Evolutionary conservation across 176 grass and related monocot species (phyloP).

Genomic region (Neostapfia colusana): DNA sequence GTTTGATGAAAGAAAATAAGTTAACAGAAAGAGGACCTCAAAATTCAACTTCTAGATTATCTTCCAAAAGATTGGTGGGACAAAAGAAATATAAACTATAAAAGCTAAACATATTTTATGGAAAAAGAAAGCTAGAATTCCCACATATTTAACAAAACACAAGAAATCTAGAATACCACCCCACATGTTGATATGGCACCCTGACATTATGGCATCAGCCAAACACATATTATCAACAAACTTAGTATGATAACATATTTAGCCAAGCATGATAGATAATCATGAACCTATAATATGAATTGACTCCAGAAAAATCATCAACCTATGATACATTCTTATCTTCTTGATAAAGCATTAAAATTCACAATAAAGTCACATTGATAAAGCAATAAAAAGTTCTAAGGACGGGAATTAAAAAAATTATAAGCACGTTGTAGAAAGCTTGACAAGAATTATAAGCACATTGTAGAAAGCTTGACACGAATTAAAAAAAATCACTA

Average conservation of each 20-base stretch:
- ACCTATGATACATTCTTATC: neutral
- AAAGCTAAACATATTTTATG: neutral
- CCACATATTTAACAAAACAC: neutral
- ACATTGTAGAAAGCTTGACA: no score
- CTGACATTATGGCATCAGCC: neutral
- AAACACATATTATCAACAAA: neutral
- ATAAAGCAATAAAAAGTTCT: no score
- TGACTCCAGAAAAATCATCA: neutral
- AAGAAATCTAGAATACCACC: neutral
- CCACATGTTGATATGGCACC: neutral
- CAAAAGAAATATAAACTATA: neutral
- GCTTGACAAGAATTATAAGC: no score
- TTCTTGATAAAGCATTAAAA: neutral
- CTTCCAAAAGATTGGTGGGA: neutral
- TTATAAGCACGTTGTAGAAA: no score
- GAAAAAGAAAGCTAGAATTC: neutral
- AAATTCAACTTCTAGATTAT: neutral
- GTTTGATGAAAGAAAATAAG: conserved; percentile 33
- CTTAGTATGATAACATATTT: neutral
- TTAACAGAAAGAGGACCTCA: conserved; percentile 9
- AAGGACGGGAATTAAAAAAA: no score
- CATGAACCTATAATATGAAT: neutral
- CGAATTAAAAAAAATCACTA: no score
- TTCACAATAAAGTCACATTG: no score
- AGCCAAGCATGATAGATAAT: neutral